Evolutionary conservation across 495 filamentous ascomycete species (phyloP).

Genomic region (Neurospora sp.): DNA sequence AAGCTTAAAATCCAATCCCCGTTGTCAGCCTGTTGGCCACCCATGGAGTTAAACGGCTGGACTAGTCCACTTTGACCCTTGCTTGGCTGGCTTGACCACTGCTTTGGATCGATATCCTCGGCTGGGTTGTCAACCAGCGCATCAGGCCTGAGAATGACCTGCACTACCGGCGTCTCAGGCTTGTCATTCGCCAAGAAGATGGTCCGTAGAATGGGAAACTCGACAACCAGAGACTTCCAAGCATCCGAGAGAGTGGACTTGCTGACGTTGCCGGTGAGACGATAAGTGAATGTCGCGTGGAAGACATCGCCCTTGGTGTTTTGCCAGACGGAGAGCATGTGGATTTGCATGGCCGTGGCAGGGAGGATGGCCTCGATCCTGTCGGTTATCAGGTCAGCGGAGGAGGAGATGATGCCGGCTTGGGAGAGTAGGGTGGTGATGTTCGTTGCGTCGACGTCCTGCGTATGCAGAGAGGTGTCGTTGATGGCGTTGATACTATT

Average conservation of each 20-base stretch:
- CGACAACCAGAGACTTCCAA: constrained; percentile 46
- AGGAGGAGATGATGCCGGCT: not conserved
- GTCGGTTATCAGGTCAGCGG: not conserved
- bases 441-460: not conserved
- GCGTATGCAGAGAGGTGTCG: not conserved
- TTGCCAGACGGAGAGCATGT: constrained; percentile 60
- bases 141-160: constrained; percentile 22
- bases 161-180: constrained; percentile 39
- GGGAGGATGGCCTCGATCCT: constrained; percentile 46
- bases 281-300: constrained; percentile 53
- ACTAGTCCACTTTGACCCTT: constrained; percentile 2
- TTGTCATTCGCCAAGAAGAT: constrained; percentile 41
- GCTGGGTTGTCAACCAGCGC: not conserved
- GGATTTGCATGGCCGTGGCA: constrained; percentile 60
- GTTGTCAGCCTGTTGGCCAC: not conserved
- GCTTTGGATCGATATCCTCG: not conserved
- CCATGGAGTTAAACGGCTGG: constrained; percentile 8
- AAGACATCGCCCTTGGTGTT: constrained; percentile 51
- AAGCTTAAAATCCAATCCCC: constrained; percentile 26
- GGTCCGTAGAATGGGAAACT: constrained; percentile 53
- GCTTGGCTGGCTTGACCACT: not conserved
- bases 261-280: constrained; percentile 24
- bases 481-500: not conserved
- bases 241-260: constrained; percentile 29
- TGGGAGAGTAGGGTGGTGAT: not conserved